phyloP scores from a whole-genome alignment of 108 stramenopile species.

The Cyclotella choctawhatcheeana region DNA sequence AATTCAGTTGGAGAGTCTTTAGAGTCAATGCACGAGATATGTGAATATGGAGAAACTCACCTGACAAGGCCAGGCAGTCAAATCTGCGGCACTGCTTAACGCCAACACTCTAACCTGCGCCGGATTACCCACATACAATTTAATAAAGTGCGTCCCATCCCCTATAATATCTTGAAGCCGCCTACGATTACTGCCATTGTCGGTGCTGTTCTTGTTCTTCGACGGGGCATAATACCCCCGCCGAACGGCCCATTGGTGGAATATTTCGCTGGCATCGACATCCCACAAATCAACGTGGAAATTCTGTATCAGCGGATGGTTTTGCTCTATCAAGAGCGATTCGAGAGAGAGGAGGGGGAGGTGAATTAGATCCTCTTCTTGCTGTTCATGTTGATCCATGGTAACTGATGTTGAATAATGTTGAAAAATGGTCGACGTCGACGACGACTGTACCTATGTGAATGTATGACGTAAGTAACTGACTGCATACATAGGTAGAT shows the following conservation, averaged over 20 bases:
- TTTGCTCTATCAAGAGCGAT: constrained; percentile 31
- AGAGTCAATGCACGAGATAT: no score
- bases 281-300: constrained; percentile 18
- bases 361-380: constrained; percentile 31
- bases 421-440: no score
- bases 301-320: constrained; percentile 20
- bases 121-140: constrained; percentile 52
- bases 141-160: constrained; percentile 53
- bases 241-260: background rate
- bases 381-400: constrained; percentile 14
- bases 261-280: constrained; percentile 15
- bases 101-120: constrained; percentile 52
- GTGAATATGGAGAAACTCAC: constrained; percentile 16
- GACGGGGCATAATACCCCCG: background rate
- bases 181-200: constrained; percentile 9
- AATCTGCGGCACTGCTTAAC: constrained; percentile 44
- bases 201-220: background rate
- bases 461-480: no score
- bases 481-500: no score
- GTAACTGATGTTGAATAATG: no score
- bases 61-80: constrained; percentile 60
- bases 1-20: no score
- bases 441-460: no score
- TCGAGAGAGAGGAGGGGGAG: constrained; percentile 34
- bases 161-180: constrained; percentile 35